These are phyloP conservation scores for Candida rishiriensis DNA, from an alignment of 805 yeast genomes.

Conservation along the genomic window DNA sequence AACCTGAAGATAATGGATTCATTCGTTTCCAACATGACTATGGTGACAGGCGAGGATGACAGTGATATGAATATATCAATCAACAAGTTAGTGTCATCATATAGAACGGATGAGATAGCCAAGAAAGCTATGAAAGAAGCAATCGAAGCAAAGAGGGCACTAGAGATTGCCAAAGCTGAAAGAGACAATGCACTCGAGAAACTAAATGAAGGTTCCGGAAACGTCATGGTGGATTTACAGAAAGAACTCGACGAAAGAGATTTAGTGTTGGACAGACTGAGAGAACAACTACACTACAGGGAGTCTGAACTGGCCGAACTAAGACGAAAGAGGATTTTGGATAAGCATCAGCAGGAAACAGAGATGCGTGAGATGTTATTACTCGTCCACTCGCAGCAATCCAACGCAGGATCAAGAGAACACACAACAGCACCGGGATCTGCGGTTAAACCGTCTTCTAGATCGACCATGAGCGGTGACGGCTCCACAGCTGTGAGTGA, in stretches of 20 bases:
- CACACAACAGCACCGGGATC: constrained; percentile 1
- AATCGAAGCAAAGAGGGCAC: constrained; percentile 35
- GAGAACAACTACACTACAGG: constrained; percentile 58
- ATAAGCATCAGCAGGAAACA: constrained; percentile 70
- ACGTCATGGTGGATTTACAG: constrained; percentile 55
- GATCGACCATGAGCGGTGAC: constrained; percentile 9
- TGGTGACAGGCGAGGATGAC: constrained; percentile 51
- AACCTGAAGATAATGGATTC: constrained; percentile 54
- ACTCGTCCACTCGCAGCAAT: constrained; percentile 46
- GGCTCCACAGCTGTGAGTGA: constrained; percentile 19
- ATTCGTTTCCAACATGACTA: constrained; percentile 49
- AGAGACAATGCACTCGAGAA: constrained; percentile 26
- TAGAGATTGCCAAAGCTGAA: constrained; percentile 42
- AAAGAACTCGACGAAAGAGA: constrained; percentile 63
- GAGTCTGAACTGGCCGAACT: constrained; percentile 59
- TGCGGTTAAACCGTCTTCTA: constrained; percentile 1
- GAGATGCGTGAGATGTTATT: constrained; percentile 73
- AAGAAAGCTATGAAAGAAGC: constrained; percentile 54
- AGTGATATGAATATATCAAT: constrained; percentile 75
- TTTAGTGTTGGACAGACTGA: constrained; percentile 49
- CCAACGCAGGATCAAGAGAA: constrained; percentile 13
- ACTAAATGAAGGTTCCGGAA: constrained; percentile 64
- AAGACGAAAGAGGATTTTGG: constrained; percentile 53
- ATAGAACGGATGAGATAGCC: constrained; percentile 85
- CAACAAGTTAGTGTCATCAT: constrained; percentile 61